A percentile compares a stretch with the other conserved stretches of the same genome.
These are phyloP conservation scores for Hippophae tibetana DNA, from an alignment of 306 rosid genomes.

Conservation along the genomic window DNA sequence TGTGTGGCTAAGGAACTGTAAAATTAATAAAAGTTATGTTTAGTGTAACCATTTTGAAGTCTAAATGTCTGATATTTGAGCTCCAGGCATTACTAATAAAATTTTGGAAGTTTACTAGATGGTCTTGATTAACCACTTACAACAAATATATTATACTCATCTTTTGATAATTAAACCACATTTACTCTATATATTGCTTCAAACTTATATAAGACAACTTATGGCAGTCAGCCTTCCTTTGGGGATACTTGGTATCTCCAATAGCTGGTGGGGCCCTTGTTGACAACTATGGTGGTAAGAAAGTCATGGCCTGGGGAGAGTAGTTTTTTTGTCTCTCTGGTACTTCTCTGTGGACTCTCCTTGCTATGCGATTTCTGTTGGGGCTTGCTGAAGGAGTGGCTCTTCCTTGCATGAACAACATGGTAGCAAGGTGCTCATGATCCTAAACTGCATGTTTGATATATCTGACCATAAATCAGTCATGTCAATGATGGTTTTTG, in stretches of 20 bases:
- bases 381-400: constrained; percentile 91
- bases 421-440: constrained; percentile 62
- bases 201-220: constrained; percentile 8
- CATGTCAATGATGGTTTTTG: not conserved
- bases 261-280: constrained; percentile 88
- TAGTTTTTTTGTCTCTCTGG: constrained; percentile 80
- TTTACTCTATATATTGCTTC: not conserved
- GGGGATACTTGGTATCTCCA: constrained; percentile 91
- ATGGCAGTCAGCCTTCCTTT: constrained; percentile 83
- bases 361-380: constrained; percentile 62
- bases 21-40: too few relatives aligned
- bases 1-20: too few relatives aligned
- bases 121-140: too few relatives aligned
- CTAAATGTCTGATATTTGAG: too few relatives aligned
- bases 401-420: constrained; percentile 96
- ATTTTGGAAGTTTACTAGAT: too few relatives aligned
- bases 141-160: too few relatives aligned
- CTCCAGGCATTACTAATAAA: too few relatives aligned
- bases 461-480: not conserved
- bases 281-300: constrained; percentile 85
- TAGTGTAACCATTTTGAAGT: too few relatives aligned
- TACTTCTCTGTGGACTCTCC: constrained; percentile 70
- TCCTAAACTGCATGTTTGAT: constrained; percentile 4
- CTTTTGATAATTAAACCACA: not conserved
- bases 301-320: constrained; percentile 96